Base-by-base conservation (phyloP, 1,284 basidiomycete genomes). In the Apiotrichum brassicae region DNA sequence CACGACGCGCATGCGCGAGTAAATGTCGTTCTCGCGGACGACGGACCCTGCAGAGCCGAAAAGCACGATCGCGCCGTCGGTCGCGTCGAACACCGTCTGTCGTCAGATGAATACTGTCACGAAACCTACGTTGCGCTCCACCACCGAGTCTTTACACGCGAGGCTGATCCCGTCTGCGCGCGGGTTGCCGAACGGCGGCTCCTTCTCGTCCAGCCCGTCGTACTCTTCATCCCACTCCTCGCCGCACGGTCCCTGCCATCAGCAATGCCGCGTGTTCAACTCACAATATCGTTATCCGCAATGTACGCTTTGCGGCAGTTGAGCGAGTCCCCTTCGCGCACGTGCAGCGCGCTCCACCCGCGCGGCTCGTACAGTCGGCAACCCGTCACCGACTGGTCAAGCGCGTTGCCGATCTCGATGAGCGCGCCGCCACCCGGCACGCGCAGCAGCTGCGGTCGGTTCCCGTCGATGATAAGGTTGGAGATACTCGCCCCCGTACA, bases 201-300 rank as follows among this genome's bases (percentile, higher is more conserved):
- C 57, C 22, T 56, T 59, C 43, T 71, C 68, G 6, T 57, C 43
- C 1, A 60, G 39, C 0, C 73, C 72, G 47, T 75, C 73, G 44
- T 75, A 75, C 8, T 70, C 68, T 38, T 68, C 64, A 49, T 75
- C 73, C 72, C 73, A 74, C 55, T 75, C 73, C 48, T 75, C 73
- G 9, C 73, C 73, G 25, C 65, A 68, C 4, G 72, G 73, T 2
- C 73, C 73, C 72, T 74, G 37, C n/a, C 8, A 6, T 43, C 32
- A n/a, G n/a, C 34, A 26, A 9, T 34, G 33, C 7, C n/a, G 16
- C n/a, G 13, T 6, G n/a, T 16, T 14, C 20, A 1, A 53, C 66
- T 48, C 26, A 72, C 72, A 43, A 75, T 73, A 24, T 69, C 71
- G 51, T 75, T 75, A 33, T 68, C 56, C 6, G 57, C 51, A 6